A percentile compares a stretch with the other conserved stretches of the same genome.
These are phyloP conservation scores for Bryoerythrophyllum caledonicum DNA, from an alignment of 225 moss, liverwort and hornwort species.

Conservation along the genomic window DNA sequence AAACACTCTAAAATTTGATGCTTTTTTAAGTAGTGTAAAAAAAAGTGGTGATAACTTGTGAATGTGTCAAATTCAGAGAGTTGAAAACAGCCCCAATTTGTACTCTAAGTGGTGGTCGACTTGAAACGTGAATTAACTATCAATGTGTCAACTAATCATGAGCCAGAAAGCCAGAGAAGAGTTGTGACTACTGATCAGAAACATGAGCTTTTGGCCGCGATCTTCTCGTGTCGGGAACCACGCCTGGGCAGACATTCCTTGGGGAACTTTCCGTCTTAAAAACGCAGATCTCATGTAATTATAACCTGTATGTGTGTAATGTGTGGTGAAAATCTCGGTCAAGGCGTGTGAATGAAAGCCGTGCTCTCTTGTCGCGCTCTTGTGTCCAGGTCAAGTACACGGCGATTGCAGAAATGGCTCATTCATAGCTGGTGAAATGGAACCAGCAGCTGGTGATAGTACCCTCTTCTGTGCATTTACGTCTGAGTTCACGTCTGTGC, in stretches of 20 bases:
- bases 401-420: constrained; percentile 1
- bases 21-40: too few species aligned
- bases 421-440: background rate
- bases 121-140: background rate
- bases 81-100: too few species aligned
- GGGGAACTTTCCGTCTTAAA: background rate
- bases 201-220: background rate
- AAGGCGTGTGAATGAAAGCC: background rate
- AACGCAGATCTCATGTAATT: too few species aligned
- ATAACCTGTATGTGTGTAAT: too few species aligned
- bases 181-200: background rate
- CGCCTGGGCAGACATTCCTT: background rate
- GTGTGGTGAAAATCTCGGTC: too few species aligned
- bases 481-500: too few species aligned
- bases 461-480: too few species aligned
- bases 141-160: background rate
- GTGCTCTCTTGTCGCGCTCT: constrained; percentile 27
- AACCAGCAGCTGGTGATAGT: too few species aligned
- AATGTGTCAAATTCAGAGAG: too few species aligned
- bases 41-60: too few species aligned
- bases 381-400: constrained; percentile 3
- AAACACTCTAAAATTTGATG: too few species aligned
- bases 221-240: background rate
- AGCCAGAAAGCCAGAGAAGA: too few species aligned
- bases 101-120: background rate